phyloP scores from a whole-genome alignment of 176 grass and related monocot genomes.

The Triticum urartu region DNA sequence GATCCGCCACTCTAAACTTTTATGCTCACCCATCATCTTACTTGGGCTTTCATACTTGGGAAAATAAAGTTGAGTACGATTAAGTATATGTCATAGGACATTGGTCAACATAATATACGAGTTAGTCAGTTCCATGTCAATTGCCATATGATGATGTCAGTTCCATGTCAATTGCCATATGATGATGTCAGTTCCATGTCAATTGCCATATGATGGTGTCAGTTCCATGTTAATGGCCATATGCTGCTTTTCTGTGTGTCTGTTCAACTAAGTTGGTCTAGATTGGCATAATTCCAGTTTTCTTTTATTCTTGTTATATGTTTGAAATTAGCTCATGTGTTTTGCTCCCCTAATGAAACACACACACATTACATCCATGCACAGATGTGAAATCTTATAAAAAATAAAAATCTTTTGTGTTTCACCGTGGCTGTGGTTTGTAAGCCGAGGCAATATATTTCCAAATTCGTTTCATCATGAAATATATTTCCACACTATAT shows the following conservation, averaged over 20 bases:
- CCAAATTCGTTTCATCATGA: no score
- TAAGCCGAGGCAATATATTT: no score
- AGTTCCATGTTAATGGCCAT: neutral
- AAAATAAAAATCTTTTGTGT: no score
- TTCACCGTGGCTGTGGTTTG: no score
- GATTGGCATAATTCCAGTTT: neutral
- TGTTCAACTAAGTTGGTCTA: neutral
- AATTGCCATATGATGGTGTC: no score
- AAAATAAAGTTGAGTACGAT: slow-evolving; percentile 1
- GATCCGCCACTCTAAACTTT: neutral
- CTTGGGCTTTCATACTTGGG: neutral
- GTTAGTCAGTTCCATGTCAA: no score
- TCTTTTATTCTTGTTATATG: slow-evolving; percentile 1
- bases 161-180: neutral
- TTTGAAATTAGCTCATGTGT: neutral
- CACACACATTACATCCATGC: no score
- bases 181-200: no score
- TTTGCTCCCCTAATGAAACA: neutral
- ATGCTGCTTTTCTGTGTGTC: slow-evolving; percentile 1
- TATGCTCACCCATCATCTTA: neutral
- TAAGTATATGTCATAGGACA: neutral
- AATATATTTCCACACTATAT: no score
- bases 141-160: no score
- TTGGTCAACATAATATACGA: neutral
- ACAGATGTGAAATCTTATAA: no score